A percentile compares a stretch with the other conserved stretches of the same genome.
phyloP scores from a whole-genome alignment of 208 protist genomes.

The Acanthamoeba comandoni region DNA sequence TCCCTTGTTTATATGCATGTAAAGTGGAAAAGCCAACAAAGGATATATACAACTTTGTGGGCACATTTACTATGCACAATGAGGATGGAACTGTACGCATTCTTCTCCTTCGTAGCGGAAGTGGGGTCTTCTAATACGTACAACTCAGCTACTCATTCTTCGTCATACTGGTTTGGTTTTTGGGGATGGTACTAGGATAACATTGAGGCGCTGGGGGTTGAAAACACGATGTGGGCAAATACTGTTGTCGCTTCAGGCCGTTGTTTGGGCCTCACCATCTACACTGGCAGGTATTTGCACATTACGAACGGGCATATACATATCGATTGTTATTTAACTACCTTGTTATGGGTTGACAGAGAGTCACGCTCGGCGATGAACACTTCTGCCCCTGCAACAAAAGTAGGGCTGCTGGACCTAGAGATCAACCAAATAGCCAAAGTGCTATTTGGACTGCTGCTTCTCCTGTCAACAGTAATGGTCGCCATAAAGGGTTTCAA shows the following conservation, averaged over 20 bases:
- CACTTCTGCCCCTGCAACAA: slow-evolving; percentile 90
- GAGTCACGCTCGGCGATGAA: slow-evolving; percentile 97
- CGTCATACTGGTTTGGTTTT: not conserved
- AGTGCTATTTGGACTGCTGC: slow-evolving; percentile 87
- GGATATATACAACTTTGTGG: slow-evolving; percentile 97
- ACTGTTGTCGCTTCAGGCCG: slow-evolving; percentile 95
- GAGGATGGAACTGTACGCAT: not conserved
- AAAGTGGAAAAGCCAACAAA: slow-evolving; percentile 85
- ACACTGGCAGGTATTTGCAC: slow-evolving; percentile 90
- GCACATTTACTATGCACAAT: slow-evolving; percentile 87
- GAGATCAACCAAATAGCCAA: slow-evolving; percentile 96
- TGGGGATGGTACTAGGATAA: slow-evolving; percentile 27
- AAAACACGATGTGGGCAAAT: slow-evolving; percentile 97
- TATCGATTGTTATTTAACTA: no score
- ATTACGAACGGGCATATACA: no score
- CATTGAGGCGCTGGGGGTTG: slow-evolving; percentile 91
- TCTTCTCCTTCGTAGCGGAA: not conserved
- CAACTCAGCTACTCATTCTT: no score
- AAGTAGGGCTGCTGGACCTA: slow-evolving; percentile 94
- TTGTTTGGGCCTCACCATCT: slow-evolving; percentile 90
- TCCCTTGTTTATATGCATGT: not conserved
- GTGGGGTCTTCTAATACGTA: not conserved
- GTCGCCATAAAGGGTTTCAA: slow-evolving; percentile 85
- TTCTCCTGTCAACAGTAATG: slow-evolving; percentile 85
- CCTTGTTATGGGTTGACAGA: no score